A percentile compares a stretch with the other conserved stretches of the same genome.
Conservation (phyloP, 2,329 filamentous ascomycete species). For the Ophiostoma himal-ulmi region DNA sequence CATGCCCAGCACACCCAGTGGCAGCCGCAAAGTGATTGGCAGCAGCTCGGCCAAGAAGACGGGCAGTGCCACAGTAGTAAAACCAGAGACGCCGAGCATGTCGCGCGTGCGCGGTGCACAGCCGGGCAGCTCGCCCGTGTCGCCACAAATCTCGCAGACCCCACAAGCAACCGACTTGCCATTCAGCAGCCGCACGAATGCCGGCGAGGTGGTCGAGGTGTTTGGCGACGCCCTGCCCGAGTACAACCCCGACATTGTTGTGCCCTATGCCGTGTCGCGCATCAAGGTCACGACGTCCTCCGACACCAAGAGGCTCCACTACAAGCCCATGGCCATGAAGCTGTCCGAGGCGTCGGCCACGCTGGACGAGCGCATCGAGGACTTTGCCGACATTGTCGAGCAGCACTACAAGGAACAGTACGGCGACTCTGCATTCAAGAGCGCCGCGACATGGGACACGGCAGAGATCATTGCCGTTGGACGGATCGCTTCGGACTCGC, state of each 20-base stretch:
- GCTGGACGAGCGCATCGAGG: slow-evolving; percentile 90
- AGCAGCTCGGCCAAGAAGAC: slow-evolving; percentile 28
- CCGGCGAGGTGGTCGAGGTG: slow-evolving; percentile 76
- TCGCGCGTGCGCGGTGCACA: slow-evolving; percentile 35
- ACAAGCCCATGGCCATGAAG: slow-evolving; percentile 93
- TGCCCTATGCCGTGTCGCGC: slow-evolving; percentile 66
- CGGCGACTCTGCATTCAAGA: slow-evolving; percentile 70
- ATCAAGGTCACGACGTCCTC: slow-evolving; percentile 81
- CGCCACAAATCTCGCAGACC: not conserved
- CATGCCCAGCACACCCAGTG: slow-evolving; percentile 52
- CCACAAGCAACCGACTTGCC: not conserved
- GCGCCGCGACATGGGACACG: slow-evolving; percentile 76
- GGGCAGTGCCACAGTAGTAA: slow-evolving; percentile 35
- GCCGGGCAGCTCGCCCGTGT: slow-evolving; percentile 32
- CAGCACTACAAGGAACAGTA: slow-evolving; percentile 61
- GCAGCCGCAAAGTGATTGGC: slow-evolving; percentile 20
- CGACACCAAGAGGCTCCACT: slow-evolving; percentile 83
- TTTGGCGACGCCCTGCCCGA: slow-evolving; percentile 69
- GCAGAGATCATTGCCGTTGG: slow-evolving; percentile 85
- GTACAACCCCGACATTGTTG: slow-evolving; percentile 63
- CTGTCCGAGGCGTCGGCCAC: slow-evolving; percentile 87
- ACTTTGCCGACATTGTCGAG: slow-evolving; percentile 68
- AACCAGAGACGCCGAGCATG: slow-evolving; percentile 40
- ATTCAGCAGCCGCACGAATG: slow-evolving; percentile 71
- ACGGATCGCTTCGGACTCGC: slow-evolving; percentile 81